A percentile compares a stretch with the other conserved stretches of the same genome.
phyloP scores from a whole-genome alignment of 306 rosid species.

The Luffa aegyptiaca region DNA sequence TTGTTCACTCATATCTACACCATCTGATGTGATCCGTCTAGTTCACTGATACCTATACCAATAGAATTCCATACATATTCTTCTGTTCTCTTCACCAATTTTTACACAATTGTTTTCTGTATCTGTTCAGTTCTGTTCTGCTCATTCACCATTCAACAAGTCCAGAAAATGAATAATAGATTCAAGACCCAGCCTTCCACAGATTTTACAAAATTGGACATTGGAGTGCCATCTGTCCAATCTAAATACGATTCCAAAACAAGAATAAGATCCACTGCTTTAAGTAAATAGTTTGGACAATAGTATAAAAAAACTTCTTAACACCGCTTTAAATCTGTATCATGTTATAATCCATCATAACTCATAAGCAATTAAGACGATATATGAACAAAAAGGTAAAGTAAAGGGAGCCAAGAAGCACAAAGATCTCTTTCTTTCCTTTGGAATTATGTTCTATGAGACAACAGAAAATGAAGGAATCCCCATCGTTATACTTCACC shows the following conservation, averaged over 20 bases:
- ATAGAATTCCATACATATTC: not conserved
- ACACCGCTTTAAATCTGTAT: not conserved
- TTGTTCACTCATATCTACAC: not conserved
- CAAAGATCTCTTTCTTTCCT: not conserved
- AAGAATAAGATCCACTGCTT: constrained; percentile 2
- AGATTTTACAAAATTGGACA: constrained; percentile 7
- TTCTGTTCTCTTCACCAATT: not conserved
- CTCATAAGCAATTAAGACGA: not conserved
- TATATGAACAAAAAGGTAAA: not conserved
- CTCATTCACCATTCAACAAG: not conserved
- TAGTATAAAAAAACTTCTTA: not conserved
- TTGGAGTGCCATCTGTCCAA: constrained; percentile 6
- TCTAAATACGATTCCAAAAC: not conserved
- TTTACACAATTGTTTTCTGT: not conserved
- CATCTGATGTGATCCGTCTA: not conserved
- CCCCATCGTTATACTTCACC: not conserved
- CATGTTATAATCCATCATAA: not conserved
- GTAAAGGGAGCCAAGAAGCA: not conserved
- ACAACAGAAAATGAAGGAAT: not conserved
- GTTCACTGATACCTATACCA: not conserved
- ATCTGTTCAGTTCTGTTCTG: constrained; percentile 1
- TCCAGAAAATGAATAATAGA: constrained; percentile 2
- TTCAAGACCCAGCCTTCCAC: constrained; percentile 4
- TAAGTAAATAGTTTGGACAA: not conserved
- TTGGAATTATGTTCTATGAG: not conserved